Evolutionary conservation across 192 early-diverging fungal species (phyloP), one percentile per base, ranked within the genome.

Genomic region (Podila epicladia): DNA sequence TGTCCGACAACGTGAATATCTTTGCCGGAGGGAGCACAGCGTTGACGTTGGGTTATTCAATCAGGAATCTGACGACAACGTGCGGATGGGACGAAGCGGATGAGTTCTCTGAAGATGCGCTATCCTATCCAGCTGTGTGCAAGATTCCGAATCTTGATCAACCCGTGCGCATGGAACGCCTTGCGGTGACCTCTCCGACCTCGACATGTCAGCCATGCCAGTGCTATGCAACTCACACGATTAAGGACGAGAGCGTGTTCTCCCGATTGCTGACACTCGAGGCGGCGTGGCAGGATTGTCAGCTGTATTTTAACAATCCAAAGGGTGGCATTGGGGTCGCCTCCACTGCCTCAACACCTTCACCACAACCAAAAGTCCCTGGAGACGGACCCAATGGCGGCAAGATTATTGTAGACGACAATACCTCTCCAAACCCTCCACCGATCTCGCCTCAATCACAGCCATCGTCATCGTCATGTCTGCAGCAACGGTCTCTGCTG

Each of bases 261-360:
- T 79, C 76, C 4, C 33, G 76, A 33, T 29, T 79, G 13, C 61
- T 79, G 0, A 79, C 76, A 2, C 55, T 79, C 6, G 76, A 79
- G 38, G 76, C 70, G 0, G 76, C 76, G 0, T 71, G 68, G 69
- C 69, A 70, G 41, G 72, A 73, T 17, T 89, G 87, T 63, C 66
- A 73, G 41, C 37, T 65, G 53, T 62, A 67, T 41, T 84, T 89
- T 66, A 51, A 61, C n/a, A 38, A 49, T 4, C 31, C 69, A 0
- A 41, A 58, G 9, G 19, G 13, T 11, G 38, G 45, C 28, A 13
- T 24, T 15, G 9, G 53, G 3, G 5, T 3, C 65, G 1, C 20
- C 51, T 24, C 28, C 33, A 15, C 28, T 9, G 8, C 19, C 65
- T 12, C 26, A 1, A 4, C 15, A 7, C 29, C 26, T 41, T 9